phyloP scores from a whole-genome alignment of 345 rosid species.

The Melaleuca alternifolia region DNA sequence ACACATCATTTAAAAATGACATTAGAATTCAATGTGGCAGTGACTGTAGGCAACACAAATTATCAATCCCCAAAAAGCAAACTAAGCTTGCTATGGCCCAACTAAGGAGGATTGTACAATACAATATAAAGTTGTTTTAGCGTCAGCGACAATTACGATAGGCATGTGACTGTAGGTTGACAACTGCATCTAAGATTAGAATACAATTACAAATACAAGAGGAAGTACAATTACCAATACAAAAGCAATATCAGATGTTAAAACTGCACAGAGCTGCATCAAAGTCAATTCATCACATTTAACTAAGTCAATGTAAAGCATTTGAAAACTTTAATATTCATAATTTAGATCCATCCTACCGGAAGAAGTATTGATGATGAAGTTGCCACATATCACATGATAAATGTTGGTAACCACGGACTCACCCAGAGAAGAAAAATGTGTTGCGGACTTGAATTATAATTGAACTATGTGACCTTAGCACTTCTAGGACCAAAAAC shows the following conservation, averaged over 20 bases:
- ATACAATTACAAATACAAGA: background rate
- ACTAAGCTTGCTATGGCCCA: background rate
- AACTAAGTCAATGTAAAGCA: background rate
- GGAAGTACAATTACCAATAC: background rate
- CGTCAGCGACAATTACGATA: background rate
- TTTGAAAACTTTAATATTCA: background rate
- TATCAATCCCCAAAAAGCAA: background rate
- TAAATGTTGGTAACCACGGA: background rate
- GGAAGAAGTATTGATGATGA: background rate
- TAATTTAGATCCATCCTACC: background rate
- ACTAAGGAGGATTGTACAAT: background rate
- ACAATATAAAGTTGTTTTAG: background rate
- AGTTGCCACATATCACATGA: background rate
- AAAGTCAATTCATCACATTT: background rate
- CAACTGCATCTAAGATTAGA: background rate
- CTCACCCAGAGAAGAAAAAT: background rate
- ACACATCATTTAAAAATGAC: background rate
- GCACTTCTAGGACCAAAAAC: background rate
- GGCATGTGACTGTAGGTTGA: background rate
- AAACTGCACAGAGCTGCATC: background rate
- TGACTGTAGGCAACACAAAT: background rate
- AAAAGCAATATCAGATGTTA: background rate
- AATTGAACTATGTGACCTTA: background rate
- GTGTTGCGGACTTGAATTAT: background rate
- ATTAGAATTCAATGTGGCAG: background rate